Base-by-base conservation (phyloP, 225 moss, liverwort and hornwort species). In the Bryum argenteum region DNA sequence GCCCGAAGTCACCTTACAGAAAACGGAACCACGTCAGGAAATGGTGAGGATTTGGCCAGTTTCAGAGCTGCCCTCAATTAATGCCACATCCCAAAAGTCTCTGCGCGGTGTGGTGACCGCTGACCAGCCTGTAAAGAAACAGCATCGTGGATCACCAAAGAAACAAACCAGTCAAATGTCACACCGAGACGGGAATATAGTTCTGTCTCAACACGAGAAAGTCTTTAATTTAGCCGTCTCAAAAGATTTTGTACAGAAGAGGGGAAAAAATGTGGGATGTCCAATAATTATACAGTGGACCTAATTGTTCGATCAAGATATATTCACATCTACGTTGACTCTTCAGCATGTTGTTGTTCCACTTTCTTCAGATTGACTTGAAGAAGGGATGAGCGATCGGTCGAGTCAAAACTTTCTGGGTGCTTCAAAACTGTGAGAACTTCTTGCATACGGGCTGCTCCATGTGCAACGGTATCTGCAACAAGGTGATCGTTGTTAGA, bases 391-490 rank as follows among this genome's bases (percentile, higher is more conserved):
- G 47, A 44, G 15, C 16, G 19, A 65, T 16, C 13, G 65, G 26
- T 53, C 11, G 17, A 42, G 61, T 43, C 68, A 69, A 64, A 69
- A 20, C 11, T 37, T 57, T 44, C 5, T 3, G 15, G 3, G 47
- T 7, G 40, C 71, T 76, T 83, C 79, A 83, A 48, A 83, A 72
- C 23, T 65, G 76, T 22, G 79, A 11, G 41, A 79, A 72, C 60
- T 72, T 83, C 72, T 83, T 83, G 60, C 53, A 72, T 42, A 41
- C 1, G 5, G 79, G 72, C 70, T 77, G 61, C 19, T 73, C 74
- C 21, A 50, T 14, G 28, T 74, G 66, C 58, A 80, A 54, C 43
- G 73, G 72, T 18, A 80, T 62, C 83, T 84, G 80, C 77, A 67
- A 50, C 6, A 57, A 63, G 26, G 63, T 4, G 54, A 58, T 19